Conservation (phyloP, 163 green algal species). For the Chloroidium sp. region DNA sequence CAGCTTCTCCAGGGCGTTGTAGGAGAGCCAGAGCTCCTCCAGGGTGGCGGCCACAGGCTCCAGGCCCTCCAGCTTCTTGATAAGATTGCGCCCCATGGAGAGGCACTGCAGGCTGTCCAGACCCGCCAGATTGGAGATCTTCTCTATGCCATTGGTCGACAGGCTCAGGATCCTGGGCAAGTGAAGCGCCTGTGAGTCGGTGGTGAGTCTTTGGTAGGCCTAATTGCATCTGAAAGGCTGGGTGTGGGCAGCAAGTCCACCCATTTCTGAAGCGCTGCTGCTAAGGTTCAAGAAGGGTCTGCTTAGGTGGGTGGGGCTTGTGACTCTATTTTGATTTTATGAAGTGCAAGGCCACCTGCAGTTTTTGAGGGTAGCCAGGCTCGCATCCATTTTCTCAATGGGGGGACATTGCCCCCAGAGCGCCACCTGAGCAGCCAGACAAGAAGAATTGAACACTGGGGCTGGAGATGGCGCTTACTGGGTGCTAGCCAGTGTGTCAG, state of each 20-base stretch:
- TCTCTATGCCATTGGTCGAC: constrained; percentile 93
- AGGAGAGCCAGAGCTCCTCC: constrained; percentile 89
- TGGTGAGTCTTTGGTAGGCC: background rate
- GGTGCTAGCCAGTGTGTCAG: too few relatives aligned
- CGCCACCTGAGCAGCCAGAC: constrained; percentile 48
- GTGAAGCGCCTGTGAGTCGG: background rate
- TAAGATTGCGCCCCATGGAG: constrained; percentile 78
- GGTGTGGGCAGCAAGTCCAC: background rate
- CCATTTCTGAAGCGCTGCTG: background rate
- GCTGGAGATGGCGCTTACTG: too few relatives aligned
- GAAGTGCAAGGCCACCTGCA: constrained; percentile 41
- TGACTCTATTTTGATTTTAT: too few relatives aligned
- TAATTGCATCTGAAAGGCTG: background rate
- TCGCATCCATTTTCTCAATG: constrained; percentile 88
- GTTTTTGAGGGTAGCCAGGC: constrained; percentile 61
- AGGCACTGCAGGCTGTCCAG: constrained; percentile 77
- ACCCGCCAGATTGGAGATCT: constrained; percentile 72
- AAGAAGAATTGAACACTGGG: too few relatives aligned
- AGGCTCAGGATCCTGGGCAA: constrained; percentile 53
- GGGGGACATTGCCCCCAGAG: constrained; percentile 66
- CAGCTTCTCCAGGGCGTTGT: constrained; percentile 84
- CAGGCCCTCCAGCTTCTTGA: constrained; percentile 92
- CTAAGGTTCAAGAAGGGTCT: background rate
- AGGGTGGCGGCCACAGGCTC: constrained; percentile 77
- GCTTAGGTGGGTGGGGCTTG: too few relatives aligned